Evolutionary conservation across 208 protist genomes (phyloP).

Genomic region (Acanthamoeba triangularis): DNA sequence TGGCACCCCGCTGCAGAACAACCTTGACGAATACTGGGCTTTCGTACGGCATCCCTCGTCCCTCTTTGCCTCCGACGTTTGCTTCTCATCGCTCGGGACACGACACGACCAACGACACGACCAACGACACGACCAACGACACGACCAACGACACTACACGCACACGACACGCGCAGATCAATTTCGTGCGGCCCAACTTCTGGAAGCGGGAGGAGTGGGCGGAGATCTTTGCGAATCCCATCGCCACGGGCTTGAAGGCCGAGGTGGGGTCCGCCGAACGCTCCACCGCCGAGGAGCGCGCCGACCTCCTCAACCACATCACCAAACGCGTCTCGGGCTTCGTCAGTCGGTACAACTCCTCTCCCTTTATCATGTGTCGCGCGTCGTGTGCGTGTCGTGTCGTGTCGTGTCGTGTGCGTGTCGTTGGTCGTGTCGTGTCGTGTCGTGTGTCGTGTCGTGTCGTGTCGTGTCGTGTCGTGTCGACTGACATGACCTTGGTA

Average conservation of each 20-base stretch:
- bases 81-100: not conserved
- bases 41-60: not conserved
- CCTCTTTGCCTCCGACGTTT: not conserved
- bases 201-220: conserved; percentile 11
- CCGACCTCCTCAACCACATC: not conserved
- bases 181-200: conserved; percentile 40
- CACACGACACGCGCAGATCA: not conserved
- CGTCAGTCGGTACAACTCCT: not conserved
- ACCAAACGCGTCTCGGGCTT: conserved; percentile 13
- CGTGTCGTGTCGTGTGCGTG: too few relatives aligned
- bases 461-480: not conserved
- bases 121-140: too few relatives aligned
- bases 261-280: not conserved
- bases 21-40: conserved; percentile 38
- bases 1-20: conserved; percentile 42
- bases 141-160: too few relatives aligned
- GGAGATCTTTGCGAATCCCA: not conserved
- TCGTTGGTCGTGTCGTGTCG: too few relatives aligned
- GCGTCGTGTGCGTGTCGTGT: not conserved
- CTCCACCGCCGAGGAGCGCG: not conserved
- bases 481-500: not conserved
- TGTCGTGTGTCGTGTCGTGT: too few relatives aligned
- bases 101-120: too few relatives aligned
- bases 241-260: not conserved
- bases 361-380: not conserved